These are phyloP conservation scores for Tolypocladium sp. DNA, from an alignment of 2,329 filamentous ascomycete genomes.

Conservation along the genomic window DNA sequence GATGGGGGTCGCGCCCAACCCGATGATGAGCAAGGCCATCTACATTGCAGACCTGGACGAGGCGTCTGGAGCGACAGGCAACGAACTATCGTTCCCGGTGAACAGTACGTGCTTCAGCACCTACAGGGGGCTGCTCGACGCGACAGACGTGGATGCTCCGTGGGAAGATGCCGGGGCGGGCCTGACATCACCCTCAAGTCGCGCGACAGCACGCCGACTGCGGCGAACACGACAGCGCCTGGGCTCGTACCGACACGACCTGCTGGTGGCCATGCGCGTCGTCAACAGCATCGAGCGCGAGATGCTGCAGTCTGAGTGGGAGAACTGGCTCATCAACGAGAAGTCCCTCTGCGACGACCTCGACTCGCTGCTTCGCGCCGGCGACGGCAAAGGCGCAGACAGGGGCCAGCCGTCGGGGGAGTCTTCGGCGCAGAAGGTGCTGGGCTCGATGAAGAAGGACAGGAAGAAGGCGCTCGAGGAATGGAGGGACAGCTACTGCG, in stretches of 20 bases:
- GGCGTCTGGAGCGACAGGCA: conserved; percentile 32
- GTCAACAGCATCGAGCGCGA: conserved; percentile 85
- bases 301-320: conserved; percentile 81
- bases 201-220: conserved; percentile 53
- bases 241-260: conserved; percentile 76
- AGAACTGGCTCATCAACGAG: conserved; percentile 83
- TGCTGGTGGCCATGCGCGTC: conserved; percentile 82
- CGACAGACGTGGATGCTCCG: conserved; percentile 47
- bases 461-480: conserved; percentile 27
- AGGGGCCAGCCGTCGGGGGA: conserved; percentile 12
- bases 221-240: conserved; percentile 75
- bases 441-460: conserved; percentile 17
- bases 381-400: conserved; percentile 9
- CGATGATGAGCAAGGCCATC: conserved; percentile 75
- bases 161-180: conserved; percentile 41
- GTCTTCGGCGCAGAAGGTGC: conserved; percentile 19
- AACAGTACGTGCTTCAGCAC: conserved; percentile 53
- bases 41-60: conserved; percentile 75
- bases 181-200: conserved; percentile 38
- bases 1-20: conserved; percentile 70
- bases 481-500: conserved; percentile 47
- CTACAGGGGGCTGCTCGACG: conserved; percentile 50
- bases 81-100: conserved; percentile 23
- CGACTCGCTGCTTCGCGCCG: conserved; percentile 30
- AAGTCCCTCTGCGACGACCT: conserved; percentile 62